Evolutionary conservation across 1,284 basidiomycete genomes (phyloP), one percentile per base, ranked within the genome.

Genomic region (Apiotrichum laibachii): DNA sequence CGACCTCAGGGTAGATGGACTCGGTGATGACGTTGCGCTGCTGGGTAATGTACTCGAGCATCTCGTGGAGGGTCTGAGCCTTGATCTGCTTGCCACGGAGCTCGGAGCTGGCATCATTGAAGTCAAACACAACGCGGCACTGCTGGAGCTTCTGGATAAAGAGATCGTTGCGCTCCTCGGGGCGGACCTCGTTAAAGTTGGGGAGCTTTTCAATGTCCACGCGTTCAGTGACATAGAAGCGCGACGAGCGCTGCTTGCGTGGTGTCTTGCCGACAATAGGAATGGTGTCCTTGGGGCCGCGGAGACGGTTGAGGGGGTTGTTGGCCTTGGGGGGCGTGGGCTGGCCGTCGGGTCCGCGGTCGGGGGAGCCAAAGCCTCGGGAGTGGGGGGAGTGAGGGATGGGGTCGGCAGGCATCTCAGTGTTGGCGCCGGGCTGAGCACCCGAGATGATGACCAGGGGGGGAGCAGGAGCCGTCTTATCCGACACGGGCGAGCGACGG

Each of bases 21-120:
- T 99, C 96, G 52, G 93, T 97, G 73, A 99, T 96, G 69, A 98
- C 93, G 63, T 90, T 89, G 63, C 92, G 86, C 78, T 97, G 92
- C 53, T 90, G 92, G 55, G 95, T 98, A 77, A 99, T 96, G 79
- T 98, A 99, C 74, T 99, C 96, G 74, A 99, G 84, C 91, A 99
- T 93, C 81, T 99, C 96, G 69, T 97, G 92, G 56, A 99, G 80
- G 6, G 96, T 93, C 74, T 96, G 91, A 1, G 95, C 91, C 82
- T 99, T 99, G 81, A 99, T 89, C 79, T 98, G 95, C 81, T 99
- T 99, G 67, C 93, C 95, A 75, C 89, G 89, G 68, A 99, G 85
- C 72, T 99, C 96, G 44, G 89, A 84, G 72, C 90, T 95, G 50
- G 94, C 90, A 75, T 99, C 96, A 77, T 98, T 99, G 80, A 99